A percentile compares a stretch with the other conserved stretches of the same genome.
Conservation (phyloP, 768 basidiomycete genomes). For the Neoboletus magnificus region DNA sequence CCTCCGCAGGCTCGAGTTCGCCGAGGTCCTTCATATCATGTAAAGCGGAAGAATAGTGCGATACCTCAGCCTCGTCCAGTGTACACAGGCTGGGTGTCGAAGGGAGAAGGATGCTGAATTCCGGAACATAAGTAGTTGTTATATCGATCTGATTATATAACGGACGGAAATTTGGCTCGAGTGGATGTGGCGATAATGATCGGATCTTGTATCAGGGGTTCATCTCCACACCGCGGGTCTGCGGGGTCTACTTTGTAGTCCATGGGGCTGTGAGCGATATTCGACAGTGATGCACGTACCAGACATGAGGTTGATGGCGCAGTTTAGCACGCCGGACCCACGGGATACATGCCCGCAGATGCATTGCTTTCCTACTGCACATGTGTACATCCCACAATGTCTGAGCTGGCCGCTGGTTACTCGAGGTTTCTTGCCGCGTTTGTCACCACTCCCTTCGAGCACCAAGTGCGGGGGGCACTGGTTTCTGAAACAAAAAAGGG, state of each 20-base stretch:
- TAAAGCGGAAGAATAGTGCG: background rate
- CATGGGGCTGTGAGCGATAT: background rate
- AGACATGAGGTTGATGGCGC: background rate
- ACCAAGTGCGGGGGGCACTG: background rate
- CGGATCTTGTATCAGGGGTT: background rate
- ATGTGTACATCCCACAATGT: background rate
- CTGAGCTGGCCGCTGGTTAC: background rate
- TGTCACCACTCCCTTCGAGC: too few species aligned
- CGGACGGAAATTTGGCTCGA: background rate
- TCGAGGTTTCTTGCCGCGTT: too few species aligned
- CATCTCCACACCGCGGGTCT: background rate
- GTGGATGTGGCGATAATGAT: background rate
- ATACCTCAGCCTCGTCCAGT: background rate
- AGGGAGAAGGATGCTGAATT: background rate
- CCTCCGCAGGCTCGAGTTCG: background rate
- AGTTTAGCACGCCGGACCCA: background rate
- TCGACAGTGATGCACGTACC: background rate
- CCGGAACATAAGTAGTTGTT: background rate
- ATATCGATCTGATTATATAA: background rate
- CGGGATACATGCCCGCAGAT: background rate
- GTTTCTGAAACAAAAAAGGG: background rate
- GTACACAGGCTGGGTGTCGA: background rate
- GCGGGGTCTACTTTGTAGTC: background rate
- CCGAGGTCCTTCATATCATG: background rate
- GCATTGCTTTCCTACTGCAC: background rate